Evolutionary conservation across 305 asterid species (phyloP).

Genomic region (Fraxinus platypoda): DNA sequence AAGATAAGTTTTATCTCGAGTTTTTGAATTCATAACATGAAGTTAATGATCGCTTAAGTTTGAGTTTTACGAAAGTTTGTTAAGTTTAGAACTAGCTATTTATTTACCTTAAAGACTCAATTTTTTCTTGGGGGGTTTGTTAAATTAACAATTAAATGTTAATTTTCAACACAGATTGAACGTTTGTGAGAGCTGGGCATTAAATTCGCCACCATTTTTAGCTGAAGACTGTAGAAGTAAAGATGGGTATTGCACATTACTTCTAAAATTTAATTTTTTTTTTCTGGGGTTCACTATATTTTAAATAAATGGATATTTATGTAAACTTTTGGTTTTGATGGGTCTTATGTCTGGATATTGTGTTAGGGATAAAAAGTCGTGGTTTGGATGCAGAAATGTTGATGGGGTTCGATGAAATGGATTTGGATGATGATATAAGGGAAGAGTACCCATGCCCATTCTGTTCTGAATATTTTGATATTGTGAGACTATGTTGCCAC

Average conservation of each 20-base stretch:
- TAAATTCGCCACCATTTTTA: not conserved
- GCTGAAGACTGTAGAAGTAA: not conserved
- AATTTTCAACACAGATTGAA: slow-evolving; percentile 14
- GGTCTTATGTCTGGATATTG: slow-evolving; percentile 4
- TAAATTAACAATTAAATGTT: not conserved
- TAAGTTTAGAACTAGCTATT: not conserved
- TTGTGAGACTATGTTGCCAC: slow-evolving; percentile 88
- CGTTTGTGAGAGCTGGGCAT: slow-evolving; percentile 26
- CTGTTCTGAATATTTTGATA: slow-evolving; percentile 76
- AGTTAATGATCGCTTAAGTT: not conserved
- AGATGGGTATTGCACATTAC: not conserved
- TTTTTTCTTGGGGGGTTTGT: not conserved
- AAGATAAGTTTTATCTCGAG: not conserved
- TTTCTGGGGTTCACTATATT: not conserved
- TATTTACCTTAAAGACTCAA: not conserved
- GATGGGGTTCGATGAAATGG: slow-evolving; percentile 87
- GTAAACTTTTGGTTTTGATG: slow-evolving; percentile 19
- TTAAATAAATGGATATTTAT: not conserved
- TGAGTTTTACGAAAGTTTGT: not conserved
- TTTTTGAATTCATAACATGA: not conserved
- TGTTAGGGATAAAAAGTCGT: slow-evolving; percentile 65
- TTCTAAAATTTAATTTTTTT: not conserved
- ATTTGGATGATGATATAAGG: slow-evolving; percentile 63
- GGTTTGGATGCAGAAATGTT: slow-evolving; percentile 69
- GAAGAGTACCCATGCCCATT: slow-evolving; percentile 86